Conservation (phyloP, 2,329 filamentous ascomycete genomes). For the Neurospora sp. region DNA sequence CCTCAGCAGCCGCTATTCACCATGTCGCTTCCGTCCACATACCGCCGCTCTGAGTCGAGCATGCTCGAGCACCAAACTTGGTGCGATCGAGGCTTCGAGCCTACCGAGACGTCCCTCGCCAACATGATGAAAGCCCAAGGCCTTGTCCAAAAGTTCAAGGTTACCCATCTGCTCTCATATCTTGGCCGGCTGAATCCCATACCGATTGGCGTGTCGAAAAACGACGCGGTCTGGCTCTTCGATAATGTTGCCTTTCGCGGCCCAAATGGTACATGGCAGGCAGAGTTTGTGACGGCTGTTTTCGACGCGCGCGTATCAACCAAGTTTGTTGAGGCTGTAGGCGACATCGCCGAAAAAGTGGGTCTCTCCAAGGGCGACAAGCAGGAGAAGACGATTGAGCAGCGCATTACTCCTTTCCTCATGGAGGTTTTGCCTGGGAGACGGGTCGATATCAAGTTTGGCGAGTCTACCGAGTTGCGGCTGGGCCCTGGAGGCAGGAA, state of each 20-base stretch:
- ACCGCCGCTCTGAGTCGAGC: constrained; percentile 1
- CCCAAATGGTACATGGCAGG: constrained; percentile 52
- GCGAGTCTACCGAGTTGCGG: constrained; percentile 32
- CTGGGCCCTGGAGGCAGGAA: constrained; percentile 63
- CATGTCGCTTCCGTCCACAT: background rate
- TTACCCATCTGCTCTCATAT: constrained; percentile 37
- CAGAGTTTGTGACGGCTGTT: constrained; percentile 74
- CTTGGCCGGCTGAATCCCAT: constrained; percentile 48
- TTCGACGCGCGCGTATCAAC: constrained; percentile 65
- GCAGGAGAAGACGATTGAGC: constrained; percentile 41
- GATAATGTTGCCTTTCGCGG: constrained; percentile 77
- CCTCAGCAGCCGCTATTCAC: background rate
- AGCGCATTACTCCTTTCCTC: constrained; percentile 67
- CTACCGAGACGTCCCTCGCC: constrained; percentile 39
- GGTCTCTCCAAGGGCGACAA: constrained; percentile 13
- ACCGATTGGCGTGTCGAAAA: constrained; percentile 46
- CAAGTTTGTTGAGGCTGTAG: constrained; percentile 46
- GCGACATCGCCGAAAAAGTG: constrained; percentile 16
- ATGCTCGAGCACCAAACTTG: constrained; percentile 29
- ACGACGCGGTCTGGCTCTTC: constrained; percentile 76
- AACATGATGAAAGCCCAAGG: constrained; percentile 11
- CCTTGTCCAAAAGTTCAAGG: constrained; percentile 9
- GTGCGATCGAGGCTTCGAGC: constrained; percentile 37
- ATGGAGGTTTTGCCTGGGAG: constrained; percentile 65
- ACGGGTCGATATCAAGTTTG: constrained; percentile 54